Conservation (phyloP, 805 yeast genomes). For the Debaryomyces castellii region DNA sequence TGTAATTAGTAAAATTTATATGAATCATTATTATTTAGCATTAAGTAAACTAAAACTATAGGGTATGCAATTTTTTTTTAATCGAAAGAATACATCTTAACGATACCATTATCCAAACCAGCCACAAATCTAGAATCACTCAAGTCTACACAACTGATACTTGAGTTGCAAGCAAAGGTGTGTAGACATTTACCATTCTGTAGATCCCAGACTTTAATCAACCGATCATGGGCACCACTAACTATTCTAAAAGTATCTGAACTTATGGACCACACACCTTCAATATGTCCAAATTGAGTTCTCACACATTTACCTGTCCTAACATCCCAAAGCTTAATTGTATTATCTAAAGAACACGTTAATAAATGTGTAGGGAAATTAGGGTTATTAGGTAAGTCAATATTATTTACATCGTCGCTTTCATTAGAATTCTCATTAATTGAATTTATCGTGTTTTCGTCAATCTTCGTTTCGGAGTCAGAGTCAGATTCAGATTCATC, state of each 20-base stretch:
- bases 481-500: conserved; percentile 44
- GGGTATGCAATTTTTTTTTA: conserved; percentile 9
- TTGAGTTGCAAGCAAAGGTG: conserved; percentile 74
- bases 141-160: conserved; percentile 69
- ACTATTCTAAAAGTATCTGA: conserved; percentile 95
- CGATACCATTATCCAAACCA: conserved; percentile 86
- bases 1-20: not conserved
- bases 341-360: conserved; percentile 87
- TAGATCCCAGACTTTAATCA: conserved; percentile 91
- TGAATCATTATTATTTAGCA: not conserved
- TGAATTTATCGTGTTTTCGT: not conserved
- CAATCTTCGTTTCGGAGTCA: conserved; percentile 11
- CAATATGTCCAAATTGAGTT: conserved; percentile 96
- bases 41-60: not conserved
- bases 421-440: conserved; percentile 6
- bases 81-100: conserved; percentile 82
- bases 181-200: conserved; percentile 94
- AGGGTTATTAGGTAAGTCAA: conserved; percentile 16
- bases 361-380: conserved; percentile 78
- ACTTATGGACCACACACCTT: conserved; percentile 96
- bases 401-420: conserved; percentile 13
- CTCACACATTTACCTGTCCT: conserved; percentile 83
- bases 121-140: conserved; percentile 89
- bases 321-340: conserved; percentile 91
- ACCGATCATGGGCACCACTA: conserved; percentile 90